Conservation (phyloP, 129 eudicot species). For the Mikania micrantha region DNA sequence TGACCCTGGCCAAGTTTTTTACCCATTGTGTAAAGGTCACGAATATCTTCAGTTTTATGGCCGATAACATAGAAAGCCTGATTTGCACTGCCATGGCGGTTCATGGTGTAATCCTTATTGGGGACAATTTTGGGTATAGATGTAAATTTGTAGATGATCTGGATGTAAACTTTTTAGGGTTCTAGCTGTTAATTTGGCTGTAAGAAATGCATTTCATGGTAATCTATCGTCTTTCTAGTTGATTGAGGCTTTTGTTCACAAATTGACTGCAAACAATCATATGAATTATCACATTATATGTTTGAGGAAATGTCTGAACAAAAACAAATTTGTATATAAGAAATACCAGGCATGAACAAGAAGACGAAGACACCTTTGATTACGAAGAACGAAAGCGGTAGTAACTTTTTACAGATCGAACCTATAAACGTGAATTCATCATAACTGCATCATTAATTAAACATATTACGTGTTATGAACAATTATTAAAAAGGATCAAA, state of each 20-base stretch:
- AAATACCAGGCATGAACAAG: not conserved
- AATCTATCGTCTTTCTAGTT: not conserved
- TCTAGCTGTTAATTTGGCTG: not conserved
- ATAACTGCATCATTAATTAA: not conserved
- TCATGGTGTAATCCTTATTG: too few species aligned
- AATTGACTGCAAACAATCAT: not conserved
- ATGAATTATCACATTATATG: not conserved
- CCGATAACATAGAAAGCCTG: too few species aligned
- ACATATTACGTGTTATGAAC: not conserved
- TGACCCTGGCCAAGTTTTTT: too few species aligned
- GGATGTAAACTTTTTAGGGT: not conserved
- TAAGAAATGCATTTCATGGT: not conserved
- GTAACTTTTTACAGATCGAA: not conserved
- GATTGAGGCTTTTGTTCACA: not conserved
- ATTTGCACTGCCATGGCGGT: too few species aligned
- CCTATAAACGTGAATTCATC: not conserved
- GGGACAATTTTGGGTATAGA: too few species aligned
- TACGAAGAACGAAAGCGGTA: not conserved
- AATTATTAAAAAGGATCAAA: not conserved
- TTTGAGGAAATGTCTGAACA: not conserved
- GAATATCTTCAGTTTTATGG: too few species aligned
- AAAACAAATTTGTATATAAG: not conserved
- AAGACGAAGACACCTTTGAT: too few species aligned
- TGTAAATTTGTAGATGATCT: not conserved
- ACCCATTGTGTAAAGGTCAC: too few species aligned